A percentile compares a stretch with the other conserved stretches of the same genome.
Conservation (phyloP, 768 basidiomycete genomes). For the Russula abietina region DNA sequence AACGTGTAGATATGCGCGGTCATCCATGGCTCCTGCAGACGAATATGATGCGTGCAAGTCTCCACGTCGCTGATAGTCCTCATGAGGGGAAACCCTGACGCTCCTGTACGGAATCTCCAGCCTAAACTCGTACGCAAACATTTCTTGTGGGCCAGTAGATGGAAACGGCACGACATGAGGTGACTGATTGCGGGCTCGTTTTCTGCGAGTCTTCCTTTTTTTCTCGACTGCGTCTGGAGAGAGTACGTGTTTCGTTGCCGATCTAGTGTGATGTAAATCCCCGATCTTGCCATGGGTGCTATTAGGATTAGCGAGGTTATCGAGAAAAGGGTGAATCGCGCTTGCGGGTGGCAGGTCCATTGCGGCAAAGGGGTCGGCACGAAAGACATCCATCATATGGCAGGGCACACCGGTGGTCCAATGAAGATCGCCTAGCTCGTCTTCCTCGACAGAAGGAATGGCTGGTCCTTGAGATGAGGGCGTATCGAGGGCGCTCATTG, state of each 20-base stretch:
- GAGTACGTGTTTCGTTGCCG: constrained; percentile 8
- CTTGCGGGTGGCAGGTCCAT: not conserved
- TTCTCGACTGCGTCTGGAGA: constrained; percentile 10
- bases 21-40: not conserved
- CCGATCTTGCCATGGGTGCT: not conserved
- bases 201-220: constrained; percentile 17
- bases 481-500: not conserved
- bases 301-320: not conserved
- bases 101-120: constrained; percentile 2
- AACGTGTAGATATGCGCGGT: not conserved
- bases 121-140: constrained; percentile 24
- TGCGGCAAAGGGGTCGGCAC: constrained; percentile 19
- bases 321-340: not conserved
- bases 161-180: constrained; percentile 18
- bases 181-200: constrained; percentile 19
- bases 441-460: not conserved
- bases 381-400: constrained; percentile 25
- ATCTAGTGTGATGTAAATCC: not conserved
- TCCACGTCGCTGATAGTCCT: not conserved
- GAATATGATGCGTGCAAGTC: constrained; percentile 1
- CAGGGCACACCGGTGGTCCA: constrained; percentile 20
- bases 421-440: constrained; percentile 13
- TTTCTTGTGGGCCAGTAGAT: constrained; percentile 23
- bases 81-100: not conserved
- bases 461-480: not conserved